Evolutionary conservation across 1,139 yeast species (phyloP).

Genomic region (Debaryomycetaceae sp.): DNA sequence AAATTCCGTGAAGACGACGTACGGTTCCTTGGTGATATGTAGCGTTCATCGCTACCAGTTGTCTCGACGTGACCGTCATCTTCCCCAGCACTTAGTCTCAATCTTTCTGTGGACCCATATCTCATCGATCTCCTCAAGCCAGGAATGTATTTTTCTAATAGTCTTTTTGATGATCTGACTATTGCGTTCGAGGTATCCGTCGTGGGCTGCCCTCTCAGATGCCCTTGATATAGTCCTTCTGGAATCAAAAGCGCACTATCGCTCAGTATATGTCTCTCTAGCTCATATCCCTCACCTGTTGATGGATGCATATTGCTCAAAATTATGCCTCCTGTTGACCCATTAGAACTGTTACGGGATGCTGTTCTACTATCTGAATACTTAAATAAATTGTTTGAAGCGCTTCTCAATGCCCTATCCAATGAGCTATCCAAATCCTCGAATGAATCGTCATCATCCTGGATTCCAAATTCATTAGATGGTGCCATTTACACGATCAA

Average conservation of each 20-base stretch:
- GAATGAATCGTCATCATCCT: conserved; percentile 27
- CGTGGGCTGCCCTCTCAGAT: background rate
- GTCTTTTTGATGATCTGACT: conserved; percentile 9
- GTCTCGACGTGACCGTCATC: conserved; percentile 2
- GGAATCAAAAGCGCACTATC: conserved; percentile 32
- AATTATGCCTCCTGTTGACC: conserved; percentile 28
- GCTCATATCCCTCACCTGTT: conserved; percentile 4
- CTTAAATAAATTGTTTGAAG: conserved; percentile 29
- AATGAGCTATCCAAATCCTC: conserved; percentile 44
- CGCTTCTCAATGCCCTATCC: conserved; percentile 42
- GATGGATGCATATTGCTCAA: conserved; percentile 17
- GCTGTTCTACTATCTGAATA: conserved; percentile 11
- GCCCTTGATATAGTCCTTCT: conserved; percentile 1
- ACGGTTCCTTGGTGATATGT: conserved; percentile 37
- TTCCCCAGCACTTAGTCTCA: background rate
- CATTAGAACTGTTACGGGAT: conserved; percentile 19
- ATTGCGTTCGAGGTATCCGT: background rate
- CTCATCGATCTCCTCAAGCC: background rate
- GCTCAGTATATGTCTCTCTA: conserved; percentile 6
- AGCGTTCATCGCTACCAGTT: conserved; percentile 21
- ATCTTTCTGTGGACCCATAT: background rate
- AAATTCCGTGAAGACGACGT: conserved; percentile 10
- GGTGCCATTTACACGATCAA: conserved; percentile 4
- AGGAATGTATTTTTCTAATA: background rate
- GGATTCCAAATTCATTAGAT: conserved; percentile 15